A percentile compares a stretch with the other conserved stretches of the same genome.
Conservation (phyloP, 768 basidiomycete genomes). For the Lyophyllum semitale region DNA sequence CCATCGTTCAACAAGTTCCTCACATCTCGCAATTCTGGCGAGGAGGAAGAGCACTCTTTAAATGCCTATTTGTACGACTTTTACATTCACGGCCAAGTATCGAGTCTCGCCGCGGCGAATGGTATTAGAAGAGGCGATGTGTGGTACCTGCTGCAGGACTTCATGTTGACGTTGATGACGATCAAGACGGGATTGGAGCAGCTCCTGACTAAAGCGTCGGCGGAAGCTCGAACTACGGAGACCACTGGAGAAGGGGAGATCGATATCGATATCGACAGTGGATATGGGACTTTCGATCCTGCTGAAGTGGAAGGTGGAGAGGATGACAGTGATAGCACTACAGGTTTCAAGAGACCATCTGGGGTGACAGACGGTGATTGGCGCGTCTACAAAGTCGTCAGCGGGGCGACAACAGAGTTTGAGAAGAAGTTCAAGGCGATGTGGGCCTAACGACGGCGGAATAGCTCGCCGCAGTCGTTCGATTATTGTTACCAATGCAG, state of each 20-base stretch:
- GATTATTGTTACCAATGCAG: no score
- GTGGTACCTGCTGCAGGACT: slow-evolving; percentile 68
- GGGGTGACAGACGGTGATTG: slow-evolving; percentile 50
- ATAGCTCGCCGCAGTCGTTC: no score
- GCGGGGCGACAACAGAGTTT: slow-evolving; percentile 48
- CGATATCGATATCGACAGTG: slow-evolving; percentile 25
- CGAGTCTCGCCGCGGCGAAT: slow-evolving; percentile 50
- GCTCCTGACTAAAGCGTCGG: slow-evolving; percentile 32
- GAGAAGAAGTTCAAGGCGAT: slow-evolving; percentile 61
- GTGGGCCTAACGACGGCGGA: slow-evolving; percentile 45
- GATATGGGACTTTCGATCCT: slow-evolving; percentile 23
- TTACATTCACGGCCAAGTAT: slow-evolving; percentile 62
- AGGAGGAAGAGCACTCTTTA: slow-evolving; percentile 29
- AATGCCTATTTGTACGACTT: slow-evolving; percentile 75
- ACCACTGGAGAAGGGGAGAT: slow-evolving; percentile 16
- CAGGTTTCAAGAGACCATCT: slow-evolving; percentile 30
- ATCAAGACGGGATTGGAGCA: slow-evolving; percentile 53
- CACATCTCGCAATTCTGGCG: background rate
- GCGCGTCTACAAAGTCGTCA: slow-evolving; percentile 54
- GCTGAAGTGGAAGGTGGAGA: slow-evolving; percentile 21
- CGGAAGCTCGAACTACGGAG: background rate
- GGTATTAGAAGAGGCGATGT: slow-evolving; percentile 61
- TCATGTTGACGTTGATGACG: slow-evolving; percentile 48
- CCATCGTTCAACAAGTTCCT: slow-evolving; percentile 49
- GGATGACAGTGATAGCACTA: slow-evolving; percentile 19